Base-by-base conservation (phyloP, 768 basidiomycete genomes). In the Tylopilus balloui region DNA sequence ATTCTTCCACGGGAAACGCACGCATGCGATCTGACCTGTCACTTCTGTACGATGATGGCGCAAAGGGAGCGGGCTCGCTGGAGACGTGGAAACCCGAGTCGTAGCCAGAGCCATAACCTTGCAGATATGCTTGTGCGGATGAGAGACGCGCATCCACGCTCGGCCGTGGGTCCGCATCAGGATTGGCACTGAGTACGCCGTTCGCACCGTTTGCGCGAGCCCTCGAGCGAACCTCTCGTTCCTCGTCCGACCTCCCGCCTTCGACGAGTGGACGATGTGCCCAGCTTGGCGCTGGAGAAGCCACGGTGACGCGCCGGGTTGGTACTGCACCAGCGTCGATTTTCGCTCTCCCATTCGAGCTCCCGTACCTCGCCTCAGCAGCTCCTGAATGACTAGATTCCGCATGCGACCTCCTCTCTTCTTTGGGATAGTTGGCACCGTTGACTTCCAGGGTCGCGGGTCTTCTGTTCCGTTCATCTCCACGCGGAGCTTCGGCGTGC, bases 41-140 rank as follows among this genome's bases (percentile, higher is more conserved):
- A 19, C 55, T 60, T 15, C 55, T 56, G 11, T 59, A 52, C 32
- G 57, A 55, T 6, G 67, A 58, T 1, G 66, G 47, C 5, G 46
- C 45, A 32, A 56, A 60, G 2, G 45, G 8, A 6, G 42, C 1
- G 1, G 62, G 51, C 14, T 55, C 63, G 36, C 45, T 62, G 24
- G 45, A 41, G 3, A 67, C 47, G 8, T 58, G 58, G 20, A 67
- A 51, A 3, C 66, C 66, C 0, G 65, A 60, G 15, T 52, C 62
- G 29, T 70, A 72, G n/a, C 71, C 71, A 10, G 52, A 56, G 15
- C 65, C 68, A 29, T 65, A 73, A 14, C 71, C 71, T 25, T 58
- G 59, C 20, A 66, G 23, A 45, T 73, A 72, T 4, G 72, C 71
- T 12, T 60, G 60, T 1, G 72, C 66, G 11, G 70, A 73, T 2